phyloP scores from a whole-genome alignment of 2,329 filamentous ascomycete genomes.

The Coniochaeta ligniaria region DNA sequence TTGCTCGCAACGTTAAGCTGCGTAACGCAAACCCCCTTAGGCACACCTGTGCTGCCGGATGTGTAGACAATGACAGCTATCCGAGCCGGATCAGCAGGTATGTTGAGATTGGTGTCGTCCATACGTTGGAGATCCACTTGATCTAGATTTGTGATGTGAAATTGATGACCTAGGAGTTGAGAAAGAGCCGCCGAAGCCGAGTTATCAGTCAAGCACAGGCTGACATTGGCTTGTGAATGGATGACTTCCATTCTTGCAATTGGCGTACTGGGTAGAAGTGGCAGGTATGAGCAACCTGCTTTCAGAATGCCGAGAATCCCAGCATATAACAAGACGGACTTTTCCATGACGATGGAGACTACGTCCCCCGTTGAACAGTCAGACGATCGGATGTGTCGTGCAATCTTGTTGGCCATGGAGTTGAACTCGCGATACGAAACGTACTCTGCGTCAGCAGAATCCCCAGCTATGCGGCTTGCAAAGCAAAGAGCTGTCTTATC shows the following conservation, averaged over 20 bases:
- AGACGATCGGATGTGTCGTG: slow-evolving; percentile 40
- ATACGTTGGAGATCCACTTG: slow-evolving; percentile 13
- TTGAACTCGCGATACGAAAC: slow-evolving; percentile 64
- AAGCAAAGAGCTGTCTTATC: slow-evolving; percentile 58
- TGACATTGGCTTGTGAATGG: slow-evolving; percentile 49
- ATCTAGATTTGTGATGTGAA: slow-evolving; percentile 26
- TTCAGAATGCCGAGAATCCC: slow-evolving; percentile 70
- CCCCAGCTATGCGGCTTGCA: slow-evolving; percentile 36
- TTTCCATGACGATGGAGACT: slow-evolving; percentile 72
- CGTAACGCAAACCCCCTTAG: slow-evolving; percentile 74
- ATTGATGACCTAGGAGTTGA: slow-evolving; percentile 7
- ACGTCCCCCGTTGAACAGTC: slow-evolving; percentile 46
- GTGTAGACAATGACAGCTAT: slow-evolving; percentile 77
- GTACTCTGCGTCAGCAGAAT: slow-evolving; percentile 24
- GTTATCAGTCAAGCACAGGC: slow-evolving; percentile 34
- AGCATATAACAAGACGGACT: slow-evolving; percentile 65
- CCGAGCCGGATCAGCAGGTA: slow-evolving; percentile 34
- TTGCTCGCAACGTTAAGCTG: slow-evolving; percentile 72
- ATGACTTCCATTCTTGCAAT: slow-evolving; percentile 52
- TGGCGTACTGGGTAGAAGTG: slow-evolving; percentile 68
- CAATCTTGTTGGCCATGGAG: slow-evolving; percentile 54
- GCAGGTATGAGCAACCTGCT: slow-evolving; percentile 71
- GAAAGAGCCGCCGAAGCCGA: slow-evolving; percentile 11
- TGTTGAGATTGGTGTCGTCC: slow-evolving; percentile 26
- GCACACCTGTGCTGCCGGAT: slow-evolving; percentile 72